Percentiles rank a stretch among this genome's conserved stretches.
phyloP scores from a whole-genome alignment of 2,329 filamentous ascomycete species.

The Fusarium mangiferae region DNA sequence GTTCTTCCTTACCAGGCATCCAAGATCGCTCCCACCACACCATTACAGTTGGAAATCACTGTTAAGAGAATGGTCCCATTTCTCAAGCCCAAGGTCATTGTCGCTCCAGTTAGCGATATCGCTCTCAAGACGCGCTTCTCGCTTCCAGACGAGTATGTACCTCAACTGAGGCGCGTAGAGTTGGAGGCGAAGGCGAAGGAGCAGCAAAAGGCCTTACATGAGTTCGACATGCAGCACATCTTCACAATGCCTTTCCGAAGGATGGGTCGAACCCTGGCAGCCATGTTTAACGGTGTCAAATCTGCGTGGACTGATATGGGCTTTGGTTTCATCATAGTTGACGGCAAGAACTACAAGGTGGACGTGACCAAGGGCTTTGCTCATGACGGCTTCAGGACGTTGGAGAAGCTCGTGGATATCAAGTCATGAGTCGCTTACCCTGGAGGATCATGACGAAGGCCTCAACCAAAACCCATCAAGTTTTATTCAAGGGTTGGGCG shows the following conservation, averaged over 20 bases:
- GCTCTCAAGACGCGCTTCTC: constrained; percentile 52
- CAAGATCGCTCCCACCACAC: constrained; percentile 24
- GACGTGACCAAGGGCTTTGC: constrained; percentile 68
- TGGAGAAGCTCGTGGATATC: constrained; percentile 64
- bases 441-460: neutral
- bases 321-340: constrained; percentile 61
- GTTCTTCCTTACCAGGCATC: constrained; percentile 56
- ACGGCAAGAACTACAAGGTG: constrained; percentile 64
- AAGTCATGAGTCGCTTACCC: constrained; percentile 24
- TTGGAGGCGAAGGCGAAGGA: constrained; percentile 51
- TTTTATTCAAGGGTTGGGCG: neutral
- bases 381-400: constrained; percentile 66
- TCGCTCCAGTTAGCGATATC: constrained; percentile 49
- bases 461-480: neutral
- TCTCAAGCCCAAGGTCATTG: constrained; percentile 55
- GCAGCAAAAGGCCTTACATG: constrained; percentile 52
- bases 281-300: constrained; percentile 57
- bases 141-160: constrained; percentile 52
- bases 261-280: constrained; percentile 53
- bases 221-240: constrained; percentile 65
- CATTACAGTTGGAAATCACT: constrained; percentile 63
- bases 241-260: constrained; percentile 68
- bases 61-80: constrained; percentile 62
- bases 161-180: constrained; percentile 47
- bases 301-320: constrained; percentile 67